These are phyloP conservation scores for Sicyos edulis DNA, from an alignment of 306 rosid species.

Conservation along the genomic window DNA sequence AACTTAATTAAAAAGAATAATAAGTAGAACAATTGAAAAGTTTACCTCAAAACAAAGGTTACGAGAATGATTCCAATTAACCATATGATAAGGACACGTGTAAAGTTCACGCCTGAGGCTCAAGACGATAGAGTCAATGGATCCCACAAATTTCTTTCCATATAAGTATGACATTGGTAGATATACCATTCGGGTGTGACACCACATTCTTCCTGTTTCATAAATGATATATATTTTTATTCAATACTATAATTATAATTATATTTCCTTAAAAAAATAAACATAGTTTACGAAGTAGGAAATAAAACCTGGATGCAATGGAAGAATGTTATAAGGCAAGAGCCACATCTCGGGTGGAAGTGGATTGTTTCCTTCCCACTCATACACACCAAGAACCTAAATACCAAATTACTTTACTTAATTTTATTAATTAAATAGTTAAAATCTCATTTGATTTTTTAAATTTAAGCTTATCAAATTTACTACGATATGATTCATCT, in stretches of 20 bases:
- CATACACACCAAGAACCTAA: conserved; percentile 67
- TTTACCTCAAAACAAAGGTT: conserved; percentile 44
- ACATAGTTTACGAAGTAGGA: background rate
- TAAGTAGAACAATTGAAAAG: no score
- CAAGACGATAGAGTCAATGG: conserved; percentile 25
- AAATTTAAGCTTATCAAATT: no score
- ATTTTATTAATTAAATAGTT: background rate
- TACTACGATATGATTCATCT: no score
- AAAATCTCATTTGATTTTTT: no score
- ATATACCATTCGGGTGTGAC: conserved; percentile 58
- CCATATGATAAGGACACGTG: conserved; percentile 37
- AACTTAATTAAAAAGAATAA: no score
- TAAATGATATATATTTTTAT: background rate
- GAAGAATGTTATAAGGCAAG: conserved; percentile 45
- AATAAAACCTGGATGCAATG: conserved; percentile 53
- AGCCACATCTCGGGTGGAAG: conserved; percentile 65
- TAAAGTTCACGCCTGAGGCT: conserved; percentile 55
- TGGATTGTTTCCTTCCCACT: conserved; percentile 66
- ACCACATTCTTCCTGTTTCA: conserved; percentile 64
- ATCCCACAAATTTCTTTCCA: conserved; percentile 56
- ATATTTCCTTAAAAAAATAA: no score
- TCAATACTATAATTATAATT: background rate
- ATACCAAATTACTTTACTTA: background rate
- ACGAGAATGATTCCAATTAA: conserved; percentile 47
- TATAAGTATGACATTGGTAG: conserved; percentile 66